Conservation (phyloP, 2,329 filamentous ascomycete species). For the Trichoderma aggressivum region DNA sequence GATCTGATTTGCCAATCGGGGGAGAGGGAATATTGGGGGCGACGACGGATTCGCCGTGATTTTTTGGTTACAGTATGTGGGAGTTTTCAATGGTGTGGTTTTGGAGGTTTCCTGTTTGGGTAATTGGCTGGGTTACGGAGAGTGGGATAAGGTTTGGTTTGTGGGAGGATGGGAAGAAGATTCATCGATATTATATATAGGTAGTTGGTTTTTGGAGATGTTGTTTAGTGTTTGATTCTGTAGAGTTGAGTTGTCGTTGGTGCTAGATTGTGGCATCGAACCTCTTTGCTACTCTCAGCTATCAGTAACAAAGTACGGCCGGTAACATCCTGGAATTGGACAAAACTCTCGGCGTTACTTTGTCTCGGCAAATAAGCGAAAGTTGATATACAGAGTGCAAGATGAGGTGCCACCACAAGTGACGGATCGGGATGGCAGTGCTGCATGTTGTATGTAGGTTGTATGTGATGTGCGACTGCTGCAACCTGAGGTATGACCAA, state of each 20-base stretch:
- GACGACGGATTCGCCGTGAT: background rate
- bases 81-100: background rate
- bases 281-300: background rate
- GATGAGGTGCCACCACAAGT: background rate
- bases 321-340: background rate
- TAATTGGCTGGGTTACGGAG: background rate
- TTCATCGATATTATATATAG: background rate
- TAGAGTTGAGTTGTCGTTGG: background rate
- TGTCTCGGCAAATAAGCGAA: slow-evolving; percentile 9
- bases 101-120: background rate
- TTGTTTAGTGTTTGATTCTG: background rate
- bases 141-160: background rate
- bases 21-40: background rate
- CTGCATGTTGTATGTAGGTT: no score
- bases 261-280: background rate
- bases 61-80: background rate
- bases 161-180: background rate
- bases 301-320: no score
- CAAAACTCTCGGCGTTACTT: background rate
- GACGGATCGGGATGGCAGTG: background rate
- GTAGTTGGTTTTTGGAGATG: background rate
- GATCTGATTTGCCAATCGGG: background rate
- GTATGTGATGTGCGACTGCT: background rate
- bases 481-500: background rate
- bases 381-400: background rate